These are phyloP conservation scores for Leucaena leucocephala DNA, from an alignment of 306 rosid genomes.

Conservation along the genomic window DNA sequence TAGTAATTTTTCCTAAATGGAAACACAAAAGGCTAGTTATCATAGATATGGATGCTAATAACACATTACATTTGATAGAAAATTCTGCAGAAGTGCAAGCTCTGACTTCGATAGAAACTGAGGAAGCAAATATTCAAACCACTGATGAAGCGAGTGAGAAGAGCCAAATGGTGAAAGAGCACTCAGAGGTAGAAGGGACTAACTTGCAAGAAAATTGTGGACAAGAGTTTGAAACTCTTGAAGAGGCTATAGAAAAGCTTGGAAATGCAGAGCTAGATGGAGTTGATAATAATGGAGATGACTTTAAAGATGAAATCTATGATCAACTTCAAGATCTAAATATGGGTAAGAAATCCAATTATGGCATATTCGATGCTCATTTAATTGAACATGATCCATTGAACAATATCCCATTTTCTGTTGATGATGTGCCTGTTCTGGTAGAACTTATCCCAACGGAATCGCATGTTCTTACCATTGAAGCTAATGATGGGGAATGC, in stretches of 20 bases:
- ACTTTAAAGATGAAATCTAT: not conserved
- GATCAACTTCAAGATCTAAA: not conserved
- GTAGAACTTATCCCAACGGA: no score
- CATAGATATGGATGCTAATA: not conserved
- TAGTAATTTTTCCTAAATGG: not conserved
- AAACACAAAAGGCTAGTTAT: not conserved
- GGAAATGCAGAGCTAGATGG: not conserved
- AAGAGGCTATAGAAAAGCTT: not conserved
- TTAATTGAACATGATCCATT: not conserved
- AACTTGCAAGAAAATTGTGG: not conserved
- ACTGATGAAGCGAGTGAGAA: not conserved
- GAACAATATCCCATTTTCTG: not conserved
- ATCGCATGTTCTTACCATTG: no score
- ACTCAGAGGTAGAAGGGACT: not conserved
- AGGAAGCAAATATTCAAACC: not conserved
- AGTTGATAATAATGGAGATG: not conserved
- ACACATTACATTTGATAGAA: not conserved
- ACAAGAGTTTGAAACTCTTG: not conserved
- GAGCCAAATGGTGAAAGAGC: not conserved
- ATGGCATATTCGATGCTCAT: not conserved
- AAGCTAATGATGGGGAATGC: no score
- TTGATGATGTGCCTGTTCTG: not conserved
- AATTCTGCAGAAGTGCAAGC: not conserved
- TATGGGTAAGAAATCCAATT: not conserved
- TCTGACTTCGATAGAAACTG: not conserved